Percentiles rank a stretch among this genome's conserved stretches.
phyloP scores from a whole-genome alignment of 805 yeast genomes.

The Pichia manshurica region DNA sequence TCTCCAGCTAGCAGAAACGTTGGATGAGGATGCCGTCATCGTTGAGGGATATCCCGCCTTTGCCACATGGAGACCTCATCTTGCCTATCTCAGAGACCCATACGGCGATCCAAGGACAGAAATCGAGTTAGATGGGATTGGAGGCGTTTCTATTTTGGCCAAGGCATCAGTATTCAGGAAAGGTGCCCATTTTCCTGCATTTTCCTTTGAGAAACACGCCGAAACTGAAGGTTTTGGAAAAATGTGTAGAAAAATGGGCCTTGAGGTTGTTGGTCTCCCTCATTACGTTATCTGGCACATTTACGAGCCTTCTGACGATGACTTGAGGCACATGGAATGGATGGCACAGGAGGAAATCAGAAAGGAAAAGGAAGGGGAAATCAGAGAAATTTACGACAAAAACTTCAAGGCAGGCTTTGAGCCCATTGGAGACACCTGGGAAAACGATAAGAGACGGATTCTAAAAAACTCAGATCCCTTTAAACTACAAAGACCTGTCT shows the following conservation, averaged over 20 bases:
- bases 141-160: conserved; percentile 90
- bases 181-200: conserved; percentile 96
- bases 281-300: conserved; percentile 96
- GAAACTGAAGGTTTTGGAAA: conserved; percentile 98
- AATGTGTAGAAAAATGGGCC: conserved; percentile 80
- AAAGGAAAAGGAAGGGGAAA: conserved; percentile 54
- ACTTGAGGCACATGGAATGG: conserved; percentile 78
- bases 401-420: conserved; percentile 76
- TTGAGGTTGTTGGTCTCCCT: conserved; percentile 80
- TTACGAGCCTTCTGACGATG: conserved; percentile 93
- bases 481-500: conserved; percentile 37
- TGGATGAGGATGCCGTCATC: conserved; percentile 92
- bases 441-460: conserved; percentile 59
- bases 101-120: conserved; percentile 92
- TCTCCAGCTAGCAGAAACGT: conserved; percentile 60
- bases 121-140: conserved; percentile 92
- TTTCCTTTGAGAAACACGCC: conserved; percentile 92
- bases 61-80: conserved; percentile 96
- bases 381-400: conserved; percentile 59
- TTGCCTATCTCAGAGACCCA: conserved; percentile 91
- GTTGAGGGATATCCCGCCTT: conserved; percentile 97
- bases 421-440: conserved; percentile 71
- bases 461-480: conserved; percentile 72
- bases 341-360: conserved; percentile 76
- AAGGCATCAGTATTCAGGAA: conserved; percentile 80